A percentile compares a stretch with the other conserved stretches of the same genome.
These are phyloP conservation scores for Tilletia indica DNA, from an alignment of 1,284 basidiomycete genomes.

Conservation along the genomic window DNA sequence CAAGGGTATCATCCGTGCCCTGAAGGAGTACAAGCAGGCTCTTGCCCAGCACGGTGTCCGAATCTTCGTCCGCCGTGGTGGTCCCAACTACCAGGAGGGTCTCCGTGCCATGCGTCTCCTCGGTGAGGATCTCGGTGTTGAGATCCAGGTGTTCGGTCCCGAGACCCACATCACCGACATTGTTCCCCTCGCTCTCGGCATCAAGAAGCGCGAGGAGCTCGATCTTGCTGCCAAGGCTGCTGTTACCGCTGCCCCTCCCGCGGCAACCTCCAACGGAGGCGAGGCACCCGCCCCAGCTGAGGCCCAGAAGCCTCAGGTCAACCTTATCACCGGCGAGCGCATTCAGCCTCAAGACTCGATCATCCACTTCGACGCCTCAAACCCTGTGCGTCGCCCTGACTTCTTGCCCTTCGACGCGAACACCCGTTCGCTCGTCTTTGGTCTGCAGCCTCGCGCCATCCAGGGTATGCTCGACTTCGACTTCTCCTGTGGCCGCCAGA, in stretches of 20 bases:
- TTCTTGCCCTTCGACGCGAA: conserved; percentile 68
- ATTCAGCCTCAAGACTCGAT: conserved; percentile 81
- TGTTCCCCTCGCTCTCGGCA: conserved; percentile 90
- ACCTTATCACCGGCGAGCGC: conserved; percentile 69
- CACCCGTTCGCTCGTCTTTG: conserved; percentile 94
- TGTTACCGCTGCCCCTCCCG: conserved; percentile 37
- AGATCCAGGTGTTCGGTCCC: conserved; percentile 91
- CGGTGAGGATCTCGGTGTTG: conserved; percentile 94
- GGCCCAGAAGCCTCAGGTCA: conserved; percentile 65
- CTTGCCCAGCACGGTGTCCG: conserved; percentile 50
- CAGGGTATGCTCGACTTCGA: conserved; percentile 99
- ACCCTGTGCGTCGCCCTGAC: conserved; percentile 37
- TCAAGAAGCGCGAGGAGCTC: conserved; percentile 58
- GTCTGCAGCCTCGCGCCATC: conserved; percentile 97
- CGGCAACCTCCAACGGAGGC: conserved; percentile 25
- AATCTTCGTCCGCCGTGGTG: conserved; percentile 88
- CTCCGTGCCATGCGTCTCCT: conserved; percentile 97
- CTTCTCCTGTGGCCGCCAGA: conserved; percentile 88
- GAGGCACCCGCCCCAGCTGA: conserved; percentile 29
- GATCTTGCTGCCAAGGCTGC: conserved; percentile 48
- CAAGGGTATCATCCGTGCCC: conserved; percentile 97
- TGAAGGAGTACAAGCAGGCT: conserved; percentile 79
- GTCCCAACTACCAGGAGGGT: conserved; percentile 99
- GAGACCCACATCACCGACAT: conserved; percentile 99
- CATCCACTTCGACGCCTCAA: conserved; percentile 69